Conservation (phyloP, 768 basidiomycete genomes). For the Mycena maculata region DNA sequence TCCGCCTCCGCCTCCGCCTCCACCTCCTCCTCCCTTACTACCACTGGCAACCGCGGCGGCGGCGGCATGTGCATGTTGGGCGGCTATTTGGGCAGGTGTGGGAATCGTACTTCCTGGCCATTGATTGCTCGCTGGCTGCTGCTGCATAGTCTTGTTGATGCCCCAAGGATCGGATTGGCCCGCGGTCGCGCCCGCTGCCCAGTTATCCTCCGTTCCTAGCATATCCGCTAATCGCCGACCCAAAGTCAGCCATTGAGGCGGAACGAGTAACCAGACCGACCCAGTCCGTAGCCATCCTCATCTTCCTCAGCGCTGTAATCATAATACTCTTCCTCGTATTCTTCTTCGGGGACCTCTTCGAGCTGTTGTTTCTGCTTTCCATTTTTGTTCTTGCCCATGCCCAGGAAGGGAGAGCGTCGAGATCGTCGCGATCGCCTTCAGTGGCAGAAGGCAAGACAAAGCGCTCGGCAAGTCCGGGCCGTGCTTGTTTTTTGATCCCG, state of each 20-base stretch:
- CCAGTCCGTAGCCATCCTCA: conserved; percentile 21
- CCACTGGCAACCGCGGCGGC: conserved; percentile 17
- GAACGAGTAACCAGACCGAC: conserved; percentile 15
- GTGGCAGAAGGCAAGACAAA: conserved; percentile 11
- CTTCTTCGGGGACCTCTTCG: conserved; percentile 32
- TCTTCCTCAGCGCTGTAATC: conserved; percentile 29
- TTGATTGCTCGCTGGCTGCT: conserved; percentile 1
- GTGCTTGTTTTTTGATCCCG: no score
- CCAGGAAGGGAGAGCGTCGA: conserved; percentile 8
- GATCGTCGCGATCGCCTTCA: conserved; percentile 25
- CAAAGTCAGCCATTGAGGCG: conserved; percentile 4
- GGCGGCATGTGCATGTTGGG: no score
- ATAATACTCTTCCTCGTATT: conserved; percentile 30
- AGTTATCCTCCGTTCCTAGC: conserved; percentile 16
- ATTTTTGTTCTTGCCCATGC: conserved; percentile 32
- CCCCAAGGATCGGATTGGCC: conserved; percentile 27
- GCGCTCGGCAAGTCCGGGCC: not conserved
- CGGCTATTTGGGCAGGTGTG: conserved; percentile 29
- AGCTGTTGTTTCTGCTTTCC: conserved; percentile 33
- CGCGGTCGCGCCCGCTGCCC: conserved; percentile 17
- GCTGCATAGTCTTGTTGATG: conserved; percentile 11
- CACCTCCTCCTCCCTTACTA: not conserved
- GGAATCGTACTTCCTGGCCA: conserved; percentile 24
- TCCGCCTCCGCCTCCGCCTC: not conserved
- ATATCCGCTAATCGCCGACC: conserved; percentile 20